A percentile compares a stretch with the other conserved stretches of the same genome.
Evolutionary conservation across 2,329 filamentous ascomycete genomes (phyloP).

Genomic region (Exophiala spinifera): DNA sequence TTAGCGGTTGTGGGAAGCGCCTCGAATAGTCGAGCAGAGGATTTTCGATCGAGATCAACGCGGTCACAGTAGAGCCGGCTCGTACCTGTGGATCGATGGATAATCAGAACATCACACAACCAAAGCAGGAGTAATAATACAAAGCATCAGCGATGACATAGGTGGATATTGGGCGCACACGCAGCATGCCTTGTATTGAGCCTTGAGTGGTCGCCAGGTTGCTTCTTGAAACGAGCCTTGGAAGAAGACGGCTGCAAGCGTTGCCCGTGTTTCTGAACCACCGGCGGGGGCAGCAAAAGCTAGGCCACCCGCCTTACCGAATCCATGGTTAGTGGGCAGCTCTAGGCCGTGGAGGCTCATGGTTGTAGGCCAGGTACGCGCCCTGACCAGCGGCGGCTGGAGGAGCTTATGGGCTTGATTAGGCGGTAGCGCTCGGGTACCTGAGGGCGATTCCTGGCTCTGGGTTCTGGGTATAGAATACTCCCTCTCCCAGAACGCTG

Average conservation of each 20-base stretch:
- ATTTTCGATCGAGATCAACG: slow-evolving; percentile 13
- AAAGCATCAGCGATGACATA: background rate
- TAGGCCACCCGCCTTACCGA: background rate
- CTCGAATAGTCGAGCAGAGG: slow-evolving; percentile 2
- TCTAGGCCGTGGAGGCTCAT: background rate
- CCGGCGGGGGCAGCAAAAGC: background rate
- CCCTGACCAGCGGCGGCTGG: too few relatives aligned
- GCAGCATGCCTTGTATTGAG: background rate
- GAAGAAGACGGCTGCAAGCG: background rate
- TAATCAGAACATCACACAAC: background rate
- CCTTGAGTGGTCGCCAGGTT: background rate
- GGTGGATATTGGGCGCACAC: background rate
- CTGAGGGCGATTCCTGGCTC: too few relatives aligned
- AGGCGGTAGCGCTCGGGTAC: too few relatives aligned
- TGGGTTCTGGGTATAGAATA: too few relatives aligned
- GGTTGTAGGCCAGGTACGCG: background rate
- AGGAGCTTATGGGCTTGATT: too few relatives aligned
- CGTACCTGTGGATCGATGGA: slow-evolving; percentile 4
- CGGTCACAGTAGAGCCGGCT: background rate
- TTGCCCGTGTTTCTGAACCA: background rate
- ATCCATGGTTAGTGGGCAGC: background rate
- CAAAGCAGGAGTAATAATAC: too few relatives aligned
- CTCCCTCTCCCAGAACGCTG: too few relatives aligned
- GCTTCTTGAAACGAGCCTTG: slow-evolving; percentile 1
- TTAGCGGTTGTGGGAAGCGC: slow-evolving; percentile 5